Evolutionary conservation across 768 basidiomycete species (phyloP), one percentile per base, ranked within the genome.

Genomic region (Mycena metata): DNA sequence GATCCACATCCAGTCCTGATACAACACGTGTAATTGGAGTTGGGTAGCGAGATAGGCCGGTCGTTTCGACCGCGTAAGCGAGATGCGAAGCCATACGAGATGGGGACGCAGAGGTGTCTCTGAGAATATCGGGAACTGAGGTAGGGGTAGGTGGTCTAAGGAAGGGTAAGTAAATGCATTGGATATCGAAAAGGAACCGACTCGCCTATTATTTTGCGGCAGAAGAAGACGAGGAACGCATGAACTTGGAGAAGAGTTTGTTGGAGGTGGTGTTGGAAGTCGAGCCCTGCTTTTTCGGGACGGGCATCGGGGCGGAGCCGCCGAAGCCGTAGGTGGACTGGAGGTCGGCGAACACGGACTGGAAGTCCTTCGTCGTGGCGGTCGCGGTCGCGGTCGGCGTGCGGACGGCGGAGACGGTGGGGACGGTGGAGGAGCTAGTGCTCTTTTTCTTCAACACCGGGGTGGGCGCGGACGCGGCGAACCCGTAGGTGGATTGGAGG

Each of bases 401-500:
- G 24, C 19, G 26, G 17, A 54, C 11, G 11, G 33, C 24, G 13
- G 23, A 2, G 36, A 33, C 6, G 35, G 26, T n/a, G 36, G 60
- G 12, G 62, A n/a, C 1, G 2, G 35, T 15, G 5, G 24, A 10
- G 26, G 58, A 41, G 16, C 35, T 26, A 17, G 35, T 39, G 39
- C 23, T 24, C 1, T 49, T 55, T 19, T 39, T 45, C 46, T 64
- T 65, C 9, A 16, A 30, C 24, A 54, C 60, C 7, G 69, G 59
- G 23, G 30, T 52, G n/a, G 60, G 64, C 21, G 43, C 60, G 26
- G 39, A 12, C 4, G 49, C 64, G 33, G 4, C 15, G 30, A 66
- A 66, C 16, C 69, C 65, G 60, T 57, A 66, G 19, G 60, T 57
- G 9, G 69, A 66, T 42, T 70, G 65, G 39, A 66, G 69, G 15